Evolutionary conservation across 139 green algal genomes (phyloP), one percentile per base, ranked within the genome.

Genomic region (Chlorokybus atmophyticus): DNA sequence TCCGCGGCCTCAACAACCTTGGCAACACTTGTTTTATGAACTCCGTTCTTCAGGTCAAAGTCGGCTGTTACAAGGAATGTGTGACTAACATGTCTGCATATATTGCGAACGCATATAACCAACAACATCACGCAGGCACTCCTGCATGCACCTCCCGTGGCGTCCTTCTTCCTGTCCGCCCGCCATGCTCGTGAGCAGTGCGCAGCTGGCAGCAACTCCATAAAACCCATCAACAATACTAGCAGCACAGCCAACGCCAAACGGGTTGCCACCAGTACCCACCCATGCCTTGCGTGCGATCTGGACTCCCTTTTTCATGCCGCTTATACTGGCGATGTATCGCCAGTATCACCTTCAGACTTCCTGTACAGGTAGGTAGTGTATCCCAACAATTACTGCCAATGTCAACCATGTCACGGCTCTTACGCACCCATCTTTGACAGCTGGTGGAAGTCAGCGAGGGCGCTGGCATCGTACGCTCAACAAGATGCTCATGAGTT

Each of bases 1-100:
- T 95, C 50, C 64, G 87, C 1, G 87, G 87, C 0, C 64, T 95
- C 7, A 85, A 85, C 68, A 96, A 96, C 74, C 70, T 95, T 31
- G 88, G 88, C 55, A 93, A 94, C 76, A 95, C 88, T 0, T 96
- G 88, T 75, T 96, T 95, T 74, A 93, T 95, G 83, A 94, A 87
- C 73, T 85, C 75, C 55, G 78, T 95, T 24, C 70, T 96, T 47
- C n/a, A n/a, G n/a, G n/a, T n/a, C n/a, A n/a, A n/a, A n/a, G n/a
- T n/a, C n/a, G n/a, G n/a, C n/a, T n/a, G n/a, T n/a, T n/a, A n/a
- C n/a, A n/a, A n/a, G n/a, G n/a, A n/a, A n/a, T n/a, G n/a, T n/a
- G n/a, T n/a, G n/a, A n/a, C n/a, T n/a, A n/a, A n/a, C n/a, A n/a
- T n/a, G n/a, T n/a, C n/a, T n/a, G n/a, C n/a, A n/a, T n/a, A n/a